These are phyloP conservation scores for Cadophora sp. DNA, from an alignment of 2,329 filamentous ascomycete species.

Conservation along the genomic window DNA sequence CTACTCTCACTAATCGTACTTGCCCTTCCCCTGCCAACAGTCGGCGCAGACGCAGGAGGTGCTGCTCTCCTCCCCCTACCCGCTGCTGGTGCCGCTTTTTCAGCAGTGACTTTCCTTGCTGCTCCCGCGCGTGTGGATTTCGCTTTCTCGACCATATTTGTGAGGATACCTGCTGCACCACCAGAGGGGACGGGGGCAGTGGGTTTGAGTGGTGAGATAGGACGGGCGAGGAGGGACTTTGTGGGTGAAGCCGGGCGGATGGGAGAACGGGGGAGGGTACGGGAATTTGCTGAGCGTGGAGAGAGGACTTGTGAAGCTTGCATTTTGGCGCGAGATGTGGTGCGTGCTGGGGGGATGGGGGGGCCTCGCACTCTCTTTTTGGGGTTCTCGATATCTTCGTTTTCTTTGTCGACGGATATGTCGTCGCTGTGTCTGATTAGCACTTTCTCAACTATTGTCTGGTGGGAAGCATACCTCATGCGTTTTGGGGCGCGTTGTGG, in stretches of 20 bases:
- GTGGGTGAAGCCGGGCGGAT: constrained; percentile 52
- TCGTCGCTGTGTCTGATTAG: constrained; percentile 59
- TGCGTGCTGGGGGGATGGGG: constrained; percentile 43
- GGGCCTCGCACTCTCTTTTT: constrained; percentile 65
- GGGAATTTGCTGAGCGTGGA: constrained; percentile 82
- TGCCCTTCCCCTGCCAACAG: constrained; percentile 57
- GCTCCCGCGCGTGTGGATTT: constrained; percentile 59
- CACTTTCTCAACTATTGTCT: not conserved
- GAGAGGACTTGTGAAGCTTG: constrained; percentile 72
- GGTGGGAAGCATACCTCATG: constrained; percentile 51
- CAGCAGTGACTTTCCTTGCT: constrained; percentile 45
- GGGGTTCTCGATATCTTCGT: constrained; percentile 68
- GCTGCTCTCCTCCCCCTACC: constrained; percentile 39
- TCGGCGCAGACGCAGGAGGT: constrained; percentile 48
- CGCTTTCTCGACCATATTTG: constrained; percentile 66
- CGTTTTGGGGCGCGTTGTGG: constrained; percentile 52
- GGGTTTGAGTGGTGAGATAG: constrained; percentile 68
- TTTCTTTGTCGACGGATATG: constrained; percentile 75
- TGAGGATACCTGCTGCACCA: constrained; percentile 54
- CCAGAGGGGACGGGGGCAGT: constrained; percentile 41
- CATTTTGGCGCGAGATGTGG: constrained; percentile 51
- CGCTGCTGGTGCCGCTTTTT: constrained; percentile 24
- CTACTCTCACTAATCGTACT: constrained; percentile 69
- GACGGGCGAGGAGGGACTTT: constrained; percentile 63
- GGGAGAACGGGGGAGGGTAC: constrained; percentile 46